Conservation (phyloP, 257 asterid genomes). For the Primulina tabacum region DNA sequence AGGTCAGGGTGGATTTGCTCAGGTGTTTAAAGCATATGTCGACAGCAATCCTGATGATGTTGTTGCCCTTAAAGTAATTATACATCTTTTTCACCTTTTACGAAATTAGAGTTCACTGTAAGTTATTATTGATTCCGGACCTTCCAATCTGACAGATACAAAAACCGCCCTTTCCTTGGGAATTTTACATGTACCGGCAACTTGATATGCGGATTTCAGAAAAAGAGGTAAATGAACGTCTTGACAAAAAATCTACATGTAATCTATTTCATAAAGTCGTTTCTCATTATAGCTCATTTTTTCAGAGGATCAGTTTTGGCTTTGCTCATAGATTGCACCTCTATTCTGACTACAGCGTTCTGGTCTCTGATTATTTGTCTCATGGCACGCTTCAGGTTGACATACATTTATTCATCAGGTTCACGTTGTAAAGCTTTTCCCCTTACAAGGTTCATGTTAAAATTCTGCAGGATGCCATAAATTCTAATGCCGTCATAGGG, state of each 20-base stretch:
- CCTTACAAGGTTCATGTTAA: slow-evolving; percentile 23
- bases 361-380: slow-evolving; percentile 71
- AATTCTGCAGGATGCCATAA: slow-evolving; percentile 77
- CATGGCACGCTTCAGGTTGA: slow-evolving; percentile 94
- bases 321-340: slow-evolving; percentile 88
- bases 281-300: slow-evolving; percentile 25
- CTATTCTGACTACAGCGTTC: slow-evolving; percentile 84
- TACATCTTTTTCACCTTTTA: slow-evolving; percentile 1
- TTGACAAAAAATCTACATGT: slow-evolving; percentile 11
- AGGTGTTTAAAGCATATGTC: slow-evolving; percentile 80
- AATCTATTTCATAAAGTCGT: slow-evolving; percentile 16
- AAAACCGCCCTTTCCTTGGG: slow-evolving; percentile 99
- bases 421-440: slow-evolving; percentile 12
- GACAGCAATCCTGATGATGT: slow-evolving; percentile 69
- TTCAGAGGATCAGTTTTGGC: slow-evolving; percentile 82
- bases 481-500: slow-evolving; percentile 57
- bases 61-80: slow-evolving; percentile 86
- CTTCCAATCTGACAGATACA: slow-evolving; percentile 56
- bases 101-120: slow-evolving; percentile 19
- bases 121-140: slow-evolving; percentile 20
- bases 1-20: slow-evolving; percentile 98
- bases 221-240: slow-evolving; percentile 52
- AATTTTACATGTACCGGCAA: slow-evolving; percentile 91
- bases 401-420: slow-evolving; percentile 26
- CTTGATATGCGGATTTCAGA: slow-evolving; percentile 76